Percentiles rank a stretch among this genome's conserved stretches.
Conservation (phyloP, 2,329 filamentous ascomycete species). For the Ophiocordyceps camponoti-saundersi region DNA sequence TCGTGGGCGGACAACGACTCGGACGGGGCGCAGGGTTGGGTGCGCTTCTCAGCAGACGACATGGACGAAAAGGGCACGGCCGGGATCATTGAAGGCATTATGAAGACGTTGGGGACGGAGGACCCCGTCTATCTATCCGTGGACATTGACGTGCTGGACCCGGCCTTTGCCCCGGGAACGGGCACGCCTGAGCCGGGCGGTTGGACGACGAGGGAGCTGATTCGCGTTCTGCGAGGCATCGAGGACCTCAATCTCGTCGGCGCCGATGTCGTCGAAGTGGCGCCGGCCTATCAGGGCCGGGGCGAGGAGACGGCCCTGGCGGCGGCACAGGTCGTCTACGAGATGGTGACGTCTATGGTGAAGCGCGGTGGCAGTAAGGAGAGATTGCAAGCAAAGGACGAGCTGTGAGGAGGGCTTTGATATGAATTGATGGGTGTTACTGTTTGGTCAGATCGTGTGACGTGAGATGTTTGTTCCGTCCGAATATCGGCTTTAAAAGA, state of each 20-base stretch:
- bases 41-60: conserved; percentile 64
- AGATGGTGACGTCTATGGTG: conserved; percentile 65
- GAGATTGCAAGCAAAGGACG: conserved; percentile 20
- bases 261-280: conserved; percentile 74
- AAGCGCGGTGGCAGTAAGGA: conserved; percentile 43
- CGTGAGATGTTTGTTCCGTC: too few species aligned
- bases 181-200: conserved; percentile 83
- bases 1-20: conserved; percentile 53
- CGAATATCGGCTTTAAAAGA: too few species aligned
- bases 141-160: conserved; percentile 79
- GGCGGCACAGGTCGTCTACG: conserved; percentile 69
- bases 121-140: conserved; percentile 64
- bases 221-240: conserved; percentile 64
- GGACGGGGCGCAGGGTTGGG: conserved; percentile 60
- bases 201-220: conserved; percentile 80
- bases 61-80: conserved; percentile 66
- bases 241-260: conserved; percentile 75
- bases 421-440: too few species aligned
- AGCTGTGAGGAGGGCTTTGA: conserved; percentile 12
- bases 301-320: conserved; percentile 72
- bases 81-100: conserved; percentile 54
- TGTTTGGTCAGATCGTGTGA: too few species aligned
- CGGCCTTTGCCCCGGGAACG: conserved; percentile 49
- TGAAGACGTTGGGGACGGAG: conserved; percentile 55
- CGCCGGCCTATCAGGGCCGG: conserved; percentile 65